phyloP scores from a whole-genome alignment of 257 asterid species.

The Scutellaria baicalensis region DNA sequence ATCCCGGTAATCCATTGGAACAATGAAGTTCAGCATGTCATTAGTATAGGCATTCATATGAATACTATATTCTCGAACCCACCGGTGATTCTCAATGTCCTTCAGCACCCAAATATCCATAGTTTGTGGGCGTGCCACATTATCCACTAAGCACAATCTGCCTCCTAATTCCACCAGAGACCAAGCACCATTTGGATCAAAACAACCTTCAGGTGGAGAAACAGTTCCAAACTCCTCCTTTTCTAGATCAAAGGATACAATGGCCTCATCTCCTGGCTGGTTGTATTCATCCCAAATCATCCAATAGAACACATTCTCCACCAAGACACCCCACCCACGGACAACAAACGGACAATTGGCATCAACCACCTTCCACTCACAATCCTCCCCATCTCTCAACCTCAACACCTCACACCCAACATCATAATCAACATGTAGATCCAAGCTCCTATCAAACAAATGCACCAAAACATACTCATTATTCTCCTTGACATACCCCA shows the following conservation, averaged over 20 bases:
- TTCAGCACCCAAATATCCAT: constrained; percentile 54
- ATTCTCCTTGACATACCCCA: constrained; percentile 43
- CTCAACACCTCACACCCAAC: constrained; percentile 49
- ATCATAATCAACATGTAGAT: constrained; percentile 40
- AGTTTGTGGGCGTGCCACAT: constrained; percentile 14
- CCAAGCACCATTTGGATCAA: constrained; percentile 39
- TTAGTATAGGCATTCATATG: constrained; percentile 26
- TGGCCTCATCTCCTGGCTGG: constrained; percentile 36
- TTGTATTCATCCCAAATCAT: constrained; percentile 52
- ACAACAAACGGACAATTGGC: constrained; percentile 40
- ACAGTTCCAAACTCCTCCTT: constrained; percentile 42
- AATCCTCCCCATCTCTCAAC: constrained; percentile 27
- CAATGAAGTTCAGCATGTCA: constrained; percentile 21
- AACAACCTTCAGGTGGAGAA: constrained; percentile 44
- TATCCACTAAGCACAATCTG: constrained; percentile 41
- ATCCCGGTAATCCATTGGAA: constrained; percentile 34
- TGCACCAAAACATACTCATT: constrained; percentile 55
- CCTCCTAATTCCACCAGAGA: constrained; percentile 50
- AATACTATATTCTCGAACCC: constrained; percentile 42
- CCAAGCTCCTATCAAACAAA: constrained; percentile 47
- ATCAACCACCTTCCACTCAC: constrained; percentile 40
- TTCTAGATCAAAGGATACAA: constrained; percentile 39
- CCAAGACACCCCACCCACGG: constrained; percentile 55
- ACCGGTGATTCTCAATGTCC: constrained; percentile 29
- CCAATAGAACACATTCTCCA: constrained; percentile 45